A percentile compares a stretch with the other conserved stretches of the same genome.
phyloP scores from a whole-genome alignment of 305 asterid species.

The Fraxinus paxiana region DNA sequence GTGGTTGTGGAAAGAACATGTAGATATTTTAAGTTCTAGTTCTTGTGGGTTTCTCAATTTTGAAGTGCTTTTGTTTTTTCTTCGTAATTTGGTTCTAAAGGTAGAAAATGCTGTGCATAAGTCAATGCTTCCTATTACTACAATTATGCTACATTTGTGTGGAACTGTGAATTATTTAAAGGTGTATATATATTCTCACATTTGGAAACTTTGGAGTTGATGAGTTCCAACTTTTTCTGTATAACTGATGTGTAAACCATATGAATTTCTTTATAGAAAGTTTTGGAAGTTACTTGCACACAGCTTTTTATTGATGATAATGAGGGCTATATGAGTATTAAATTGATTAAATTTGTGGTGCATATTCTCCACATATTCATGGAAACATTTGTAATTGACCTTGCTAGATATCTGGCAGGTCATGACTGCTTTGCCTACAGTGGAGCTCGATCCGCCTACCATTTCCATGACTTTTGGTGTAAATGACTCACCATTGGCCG shows the following conservation, averaged over 20 bases:
- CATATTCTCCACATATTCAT: slow-evolving; percentile 12
- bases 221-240: not conserved
- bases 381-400: slow-evolving; percentile 23
- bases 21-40: not conserved
- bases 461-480: slow-evolving; percentile 98
- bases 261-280: not conserved
- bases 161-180: not conserved
- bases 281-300: not conserved
- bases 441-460: slow-evolving; percentile 97
- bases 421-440: slow-evolving; percentile 76
- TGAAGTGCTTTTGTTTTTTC: not conserved
- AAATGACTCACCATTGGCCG: slow-evolving; percentile 97
- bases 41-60: slow-evolving; percentile 7
- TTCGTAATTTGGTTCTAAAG: not conserved
- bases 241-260: not conserved
- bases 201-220: not conserved
- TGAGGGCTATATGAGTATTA: not conserved
- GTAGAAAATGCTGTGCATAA: not conserved
- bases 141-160: not conserved
- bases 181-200: not conserved
- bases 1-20: slow-evolving; percentile 1
- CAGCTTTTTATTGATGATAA: slow-evolving; percentile 6
- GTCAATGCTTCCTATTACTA: not conserved
- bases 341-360: not conserved
- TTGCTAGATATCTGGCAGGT: slow-evolving; percentile 47